Conservation (phyloP, 495 filamentous ascomycete species). For the Podospora comata region DNA sequence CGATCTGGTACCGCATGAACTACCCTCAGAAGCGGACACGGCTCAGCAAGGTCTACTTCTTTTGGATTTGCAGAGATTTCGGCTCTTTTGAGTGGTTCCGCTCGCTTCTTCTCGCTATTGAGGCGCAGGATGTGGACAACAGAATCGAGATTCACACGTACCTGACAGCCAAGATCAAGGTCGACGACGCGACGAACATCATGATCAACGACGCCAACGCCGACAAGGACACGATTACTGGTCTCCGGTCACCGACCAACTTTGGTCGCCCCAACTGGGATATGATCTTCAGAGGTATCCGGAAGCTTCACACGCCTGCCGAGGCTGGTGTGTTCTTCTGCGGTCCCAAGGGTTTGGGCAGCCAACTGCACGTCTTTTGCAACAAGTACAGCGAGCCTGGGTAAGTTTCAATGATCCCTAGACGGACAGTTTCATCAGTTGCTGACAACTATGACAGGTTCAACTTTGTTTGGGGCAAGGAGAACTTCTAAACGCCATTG, state of each 20-base stretch:
- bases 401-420: constrained; percentile 36
- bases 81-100: constrained; percentile 81
- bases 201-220: constrained; percentile 82
- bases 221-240: constrained; percentile 73
- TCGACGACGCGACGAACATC: constrained; percentile 75
- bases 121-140: constrained; percentile 76
- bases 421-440: background rate
- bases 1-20: constrained; percentile 85
- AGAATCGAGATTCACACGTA: constrained; percentile 77
- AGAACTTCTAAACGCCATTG: constrained; percentile 60
- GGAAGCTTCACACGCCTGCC: constrained; percentile 66
- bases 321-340: constrained; percentile 81
- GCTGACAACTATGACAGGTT: constrained; percentile 35
- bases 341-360: constrained; percentile 68
- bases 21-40: constrained; percentile 71
- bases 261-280: constrained; percentile 80
- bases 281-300: constrained; percentile 70
- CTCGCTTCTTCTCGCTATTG: constrained; percentile 72
- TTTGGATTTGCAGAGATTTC: constrained; percentile 80
- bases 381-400: constrained; percentile 75
- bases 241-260: constrained; percentile 69
- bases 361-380: constrained; percentile 67
- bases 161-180: constrained; percentile 73
- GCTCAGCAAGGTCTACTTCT: constrained; percentile 78
- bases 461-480: constrained; percentile 69